phyloP scores from a whole-genome alignment of 306 rosid species.

The Heteromeles arbutifolia region DNA sequence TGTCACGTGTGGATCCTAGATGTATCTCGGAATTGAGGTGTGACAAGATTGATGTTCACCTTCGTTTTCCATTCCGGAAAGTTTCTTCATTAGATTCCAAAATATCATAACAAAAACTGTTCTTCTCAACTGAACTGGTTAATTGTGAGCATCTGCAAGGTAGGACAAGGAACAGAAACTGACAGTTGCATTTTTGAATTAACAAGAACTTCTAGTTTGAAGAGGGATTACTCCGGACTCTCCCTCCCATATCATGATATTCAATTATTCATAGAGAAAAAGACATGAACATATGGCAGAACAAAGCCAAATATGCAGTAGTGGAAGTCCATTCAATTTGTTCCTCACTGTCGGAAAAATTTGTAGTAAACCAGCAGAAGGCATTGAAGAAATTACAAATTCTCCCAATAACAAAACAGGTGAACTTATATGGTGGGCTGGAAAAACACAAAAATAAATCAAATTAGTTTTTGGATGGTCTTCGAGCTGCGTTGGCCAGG shows the following conservation, averaged over 20 bases:
- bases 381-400: not conserved
- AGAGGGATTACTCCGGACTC: constrained; percentile 48
- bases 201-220: constrained; percentile 6
- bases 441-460: no score
- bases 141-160: constrained; percentile 54
- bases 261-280: no score
- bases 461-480: no score
- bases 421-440: no score
- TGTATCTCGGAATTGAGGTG: no score
- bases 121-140: constrained; percentile 33
- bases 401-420: no score
- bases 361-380: not conserved
- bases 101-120: constrained; percentile 22
- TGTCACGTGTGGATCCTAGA: no score
- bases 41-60: constrained; percentile 15
- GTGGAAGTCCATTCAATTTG: not conserved
- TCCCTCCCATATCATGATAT: constrained; percentile 24
- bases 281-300: not conserved
- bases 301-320: not conserved
- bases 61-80: constrained; percentile 37
- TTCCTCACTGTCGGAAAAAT: not conserved
- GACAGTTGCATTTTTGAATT: constrained; percentile 1
- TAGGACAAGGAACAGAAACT: constrained; percentile 15
- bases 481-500: no score
- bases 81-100: constrained; percentile 27